Percentiles rank a stretch among this genome's conserved stretches.
These are phyloP conservation scores for Fusarium buharicum DNA, from an alignment of 2,329 filamentous ascomycete species.

Conservation along the genomic window DNA sequence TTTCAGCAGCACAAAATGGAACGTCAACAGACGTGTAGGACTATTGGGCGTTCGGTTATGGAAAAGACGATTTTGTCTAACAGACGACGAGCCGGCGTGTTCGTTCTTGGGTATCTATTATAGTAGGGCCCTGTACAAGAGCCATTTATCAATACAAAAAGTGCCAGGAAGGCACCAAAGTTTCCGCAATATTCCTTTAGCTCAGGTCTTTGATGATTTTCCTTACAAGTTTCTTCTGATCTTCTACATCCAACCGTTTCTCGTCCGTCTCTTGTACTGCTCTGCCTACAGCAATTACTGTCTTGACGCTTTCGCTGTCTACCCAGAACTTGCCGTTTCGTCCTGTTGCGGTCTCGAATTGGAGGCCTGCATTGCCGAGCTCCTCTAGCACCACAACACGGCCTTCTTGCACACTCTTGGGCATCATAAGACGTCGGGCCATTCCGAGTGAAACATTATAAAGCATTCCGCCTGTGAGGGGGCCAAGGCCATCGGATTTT, in stretches of 20 bases:
- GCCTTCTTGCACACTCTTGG: constrained; percentile 68
- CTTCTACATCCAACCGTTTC: constrained; percentile 68
- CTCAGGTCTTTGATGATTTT: constrained; percentile 70
- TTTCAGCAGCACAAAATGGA: constrained; percentile 24
- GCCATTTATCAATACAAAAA: constrained; percentile 37
- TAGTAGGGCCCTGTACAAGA: constrained; percentile 36
- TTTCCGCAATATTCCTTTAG: constrained; percentile 46
- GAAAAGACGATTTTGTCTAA: constrained; percentile 34
- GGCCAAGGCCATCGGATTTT: constrained; percentile 87
- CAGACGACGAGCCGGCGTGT: constrained; percentile 32
- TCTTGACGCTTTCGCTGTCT: constrained; percentile 77
- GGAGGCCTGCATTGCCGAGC: constrained; percentile 77
- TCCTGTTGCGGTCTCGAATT: constrained; percentile 93
- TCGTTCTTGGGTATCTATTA: constrained; percentile 45
- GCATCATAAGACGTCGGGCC: constrained; percentile 80
- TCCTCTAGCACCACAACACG: constrained; percentile 81
- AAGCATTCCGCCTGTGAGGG: constrained; percentile 85
- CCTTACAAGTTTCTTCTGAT: constrained; percentile 76
- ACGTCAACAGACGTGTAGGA: constrained; percentile 24
- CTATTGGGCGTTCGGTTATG: constrained; percentile 37
- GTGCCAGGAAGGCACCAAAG: constrained; percentile 28
- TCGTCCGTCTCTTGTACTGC: constrained; percentile 83
- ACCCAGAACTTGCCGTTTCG: constrained; percentile 95
- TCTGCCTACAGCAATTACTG: constrained; percentile 80
- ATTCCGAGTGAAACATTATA: constrained; percentile 83